A percentile compares a stretch with the other conserved stretches of the same genome.
Evolutionary conservation across 306 rosid genomes (phyloP).

Genomic region (Medicago ruthenica): DNA sequence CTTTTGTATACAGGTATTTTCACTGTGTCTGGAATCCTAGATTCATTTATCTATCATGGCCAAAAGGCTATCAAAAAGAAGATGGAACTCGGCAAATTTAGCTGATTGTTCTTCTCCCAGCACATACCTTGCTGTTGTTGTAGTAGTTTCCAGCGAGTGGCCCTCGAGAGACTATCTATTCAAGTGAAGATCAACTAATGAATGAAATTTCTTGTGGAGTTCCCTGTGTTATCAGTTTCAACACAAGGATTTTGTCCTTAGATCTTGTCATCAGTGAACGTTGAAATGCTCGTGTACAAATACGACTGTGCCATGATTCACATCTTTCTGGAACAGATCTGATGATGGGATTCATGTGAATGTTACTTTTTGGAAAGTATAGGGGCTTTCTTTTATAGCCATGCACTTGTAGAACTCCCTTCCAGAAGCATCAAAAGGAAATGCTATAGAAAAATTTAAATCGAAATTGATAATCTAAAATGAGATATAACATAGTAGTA

Average conservation of each 20-base stretch:
- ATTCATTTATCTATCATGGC: constrained; percentile 96
- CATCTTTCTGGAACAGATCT: constrained; percentile 33
- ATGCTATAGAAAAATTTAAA: constrained; percentile 20
- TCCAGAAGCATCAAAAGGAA: constrained; percentile 30
- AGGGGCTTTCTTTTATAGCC: constrained; percentile 28
- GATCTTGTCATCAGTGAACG: constrained; percentile 34
- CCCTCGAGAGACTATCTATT: constrained; percentile 47
- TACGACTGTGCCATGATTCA: constrained; percentile 39
- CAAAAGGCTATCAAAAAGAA: constrained; percentile 95
- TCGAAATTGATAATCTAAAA: constrained; percentile 23
- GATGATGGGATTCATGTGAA: constrained; percentile 38
- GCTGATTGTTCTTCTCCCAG: constrained; percentile 47
- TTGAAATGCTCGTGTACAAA: constrained; percentile 42
- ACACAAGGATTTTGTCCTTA: constrained; percentile 42
- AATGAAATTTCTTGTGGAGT: constrained; percentile 45
- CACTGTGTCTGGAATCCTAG: constrained; percentile 93
- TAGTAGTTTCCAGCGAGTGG: constrained; percentile 50
- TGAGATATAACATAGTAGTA: not conserved
- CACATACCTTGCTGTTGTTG: constrained; percentile 38
- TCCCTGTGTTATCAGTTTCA: constrained; percentile 44
- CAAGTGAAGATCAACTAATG: constrained; percentile 45
- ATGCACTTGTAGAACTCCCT: constrained; percentile 1
- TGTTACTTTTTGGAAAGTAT: constrained; percentile 38
- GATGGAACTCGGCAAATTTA: constrained; percentile 95
- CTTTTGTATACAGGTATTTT: constrained; percentile 69